These are phyloP conservation scores for Aspergillus aculeatinus DNA, from an alignment of 2,329 filamentous ascomycete species.

Conservation along the genomic window DNA sequence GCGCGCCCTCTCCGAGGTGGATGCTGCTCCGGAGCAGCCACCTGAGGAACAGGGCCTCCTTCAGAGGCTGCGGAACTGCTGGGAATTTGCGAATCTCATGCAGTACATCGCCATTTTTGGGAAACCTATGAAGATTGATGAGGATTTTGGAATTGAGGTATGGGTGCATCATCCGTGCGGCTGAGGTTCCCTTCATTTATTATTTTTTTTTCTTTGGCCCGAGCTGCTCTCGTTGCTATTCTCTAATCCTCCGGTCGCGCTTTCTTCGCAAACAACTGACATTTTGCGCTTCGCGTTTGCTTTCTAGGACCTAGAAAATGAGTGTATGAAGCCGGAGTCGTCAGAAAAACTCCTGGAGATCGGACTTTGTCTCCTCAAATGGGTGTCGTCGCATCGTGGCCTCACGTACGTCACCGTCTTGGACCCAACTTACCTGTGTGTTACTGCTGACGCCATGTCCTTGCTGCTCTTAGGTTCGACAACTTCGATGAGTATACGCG, in stretches of 20 bases:
- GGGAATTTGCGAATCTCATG: conserved; percentile 91
- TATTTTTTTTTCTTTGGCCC: background rate
- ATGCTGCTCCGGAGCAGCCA: conserved; percentile 47
- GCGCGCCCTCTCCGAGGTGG: conserved; percentile 56
- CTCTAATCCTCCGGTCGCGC: conserved; percentile 16
- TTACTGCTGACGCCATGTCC: conserved; percentile 4
- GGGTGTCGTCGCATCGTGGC: conserved; percentile 88
- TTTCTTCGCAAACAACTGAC: conserved; percentile 12
- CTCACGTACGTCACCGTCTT: conserved; percentile 66
- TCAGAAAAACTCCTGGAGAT: conserved; percentile 77
- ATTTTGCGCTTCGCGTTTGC: conserved; percentile 7
- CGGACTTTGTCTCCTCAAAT: conserved; percentile 83
- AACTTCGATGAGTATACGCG: conserved; percentile 92
- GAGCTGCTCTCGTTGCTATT: background rate
- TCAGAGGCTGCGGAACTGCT: conserved; percentile 77
- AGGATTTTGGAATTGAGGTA: conserved; percentile 88
- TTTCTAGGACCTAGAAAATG: conserved; percentile 76
- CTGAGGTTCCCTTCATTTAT: conserved; percentile 1
- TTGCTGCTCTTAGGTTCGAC: conserved; percentile 59
- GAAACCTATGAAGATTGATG: conserved; percentile 82
- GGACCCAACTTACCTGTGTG: background rate
- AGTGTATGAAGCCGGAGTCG: conserved; percentile 74
- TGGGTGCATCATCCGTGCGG: conserved; percentile 20
- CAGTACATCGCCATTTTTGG: conserved; percentile 95
- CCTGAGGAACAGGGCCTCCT: conserved; percentile 50